Percentiles rank a stretch among this genome's conserved stretches.
These are phyloP conservation scores for Coelastrella sp. DNA, from an alignment of 139 green algal genomes.

Conservation along the genomic window DNA sequence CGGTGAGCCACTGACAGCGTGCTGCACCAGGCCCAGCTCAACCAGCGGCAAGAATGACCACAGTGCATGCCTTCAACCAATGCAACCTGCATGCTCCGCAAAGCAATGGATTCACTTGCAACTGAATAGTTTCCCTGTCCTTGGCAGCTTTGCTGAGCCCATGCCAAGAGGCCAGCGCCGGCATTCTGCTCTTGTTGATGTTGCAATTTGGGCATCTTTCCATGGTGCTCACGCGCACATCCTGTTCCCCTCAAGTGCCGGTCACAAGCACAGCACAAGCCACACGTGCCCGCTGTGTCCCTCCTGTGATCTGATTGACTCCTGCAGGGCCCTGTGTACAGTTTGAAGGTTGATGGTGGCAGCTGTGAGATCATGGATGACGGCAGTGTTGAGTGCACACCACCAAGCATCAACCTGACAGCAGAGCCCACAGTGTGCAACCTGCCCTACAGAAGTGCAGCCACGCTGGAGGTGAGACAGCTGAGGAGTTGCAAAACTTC, in stretches of 20 bases:
- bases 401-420: background rate
- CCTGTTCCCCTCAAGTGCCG: background rate
- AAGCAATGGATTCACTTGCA: no score
- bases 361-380: slow-evolving; percentile 38
- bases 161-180: no score
- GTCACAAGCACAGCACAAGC: background rate
- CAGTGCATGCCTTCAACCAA: no score
- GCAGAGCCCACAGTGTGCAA: slow-evolving; percentile 32
- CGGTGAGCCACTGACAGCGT: background rate
- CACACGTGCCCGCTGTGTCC: background rate
- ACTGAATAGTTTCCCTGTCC: no score
- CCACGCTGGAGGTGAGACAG: slow-evolving; percentile 2
- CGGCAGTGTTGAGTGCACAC: slow-evolving; percentile 39
- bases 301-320: background rate
- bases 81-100: no score
- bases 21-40: background rate
- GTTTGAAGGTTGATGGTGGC: slow-evolving; percentile 19
- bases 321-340: slow-evolving; percentile 42
- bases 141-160: no score
- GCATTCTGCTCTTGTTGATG: no score
- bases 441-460: slow-evolving; percentile 39
- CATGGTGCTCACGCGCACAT: background rate
- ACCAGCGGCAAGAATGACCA: background rate
- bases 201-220: no score
- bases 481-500: no score